These are phyloP conservation scores for Pleurozium schreberi DNA, from an alignment of 225 moss, liverwort and hornwort genomes.

Conservation along the genomic window DNA sequence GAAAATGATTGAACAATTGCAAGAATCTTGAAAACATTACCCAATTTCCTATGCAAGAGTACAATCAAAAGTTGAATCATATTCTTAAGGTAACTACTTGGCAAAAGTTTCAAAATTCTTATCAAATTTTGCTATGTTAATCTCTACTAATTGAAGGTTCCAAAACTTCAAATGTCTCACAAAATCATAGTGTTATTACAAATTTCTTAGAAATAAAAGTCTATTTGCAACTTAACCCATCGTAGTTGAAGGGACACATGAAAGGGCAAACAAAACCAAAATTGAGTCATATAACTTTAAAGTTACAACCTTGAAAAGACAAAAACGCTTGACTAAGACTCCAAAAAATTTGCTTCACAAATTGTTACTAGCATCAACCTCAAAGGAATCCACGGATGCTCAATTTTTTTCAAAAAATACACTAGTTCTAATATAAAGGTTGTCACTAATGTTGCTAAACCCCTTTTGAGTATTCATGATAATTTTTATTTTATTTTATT, in stretches of 20 bases:
- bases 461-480: rapidly evolving
- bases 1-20: not conserved
- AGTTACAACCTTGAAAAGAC: not conserved
- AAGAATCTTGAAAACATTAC: no score
- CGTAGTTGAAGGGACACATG: not conserved
- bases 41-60: not conserved
- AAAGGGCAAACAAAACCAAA: not conserved
- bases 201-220: not conserved
- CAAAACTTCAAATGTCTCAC: not conserved
- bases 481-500: rapidly evolving
- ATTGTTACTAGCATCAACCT: no score
- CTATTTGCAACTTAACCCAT: not conserved
- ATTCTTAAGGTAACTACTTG: rapidly evolving
- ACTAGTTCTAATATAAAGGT: not conserved
- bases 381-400: rapidly evolving
- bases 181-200: rapidly evolving
- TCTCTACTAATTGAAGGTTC: rapidly evolving
- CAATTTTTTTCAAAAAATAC: not conserved
- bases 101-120: not conserved
- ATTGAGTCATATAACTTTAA: rapidly evolving
- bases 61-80: not conserved
- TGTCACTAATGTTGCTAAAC: not conserved
- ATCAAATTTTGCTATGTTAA: no score
- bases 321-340: not conserved
- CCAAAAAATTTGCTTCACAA: not conserved